Evolutionary conservation across 2,329 filamentous ascomycete species (phyloP).

Genomic region (Arthrobotrys entomopaga): DNA sequence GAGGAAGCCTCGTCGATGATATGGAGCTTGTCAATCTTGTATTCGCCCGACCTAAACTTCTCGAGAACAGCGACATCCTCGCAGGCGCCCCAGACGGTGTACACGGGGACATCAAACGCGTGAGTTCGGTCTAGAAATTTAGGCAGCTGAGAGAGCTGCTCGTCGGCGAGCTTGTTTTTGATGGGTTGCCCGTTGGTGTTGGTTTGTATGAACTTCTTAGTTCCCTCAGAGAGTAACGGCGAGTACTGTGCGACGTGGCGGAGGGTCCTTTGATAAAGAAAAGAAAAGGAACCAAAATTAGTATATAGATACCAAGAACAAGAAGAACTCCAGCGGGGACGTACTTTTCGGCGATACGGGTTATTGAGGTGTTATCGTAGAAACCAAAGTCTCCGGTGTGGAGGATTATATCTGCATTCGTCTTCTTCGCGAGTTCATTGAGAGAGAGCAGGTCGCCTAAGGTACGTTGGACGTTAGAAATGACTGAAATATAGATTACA

Average conservation of each 20-base stretch:
- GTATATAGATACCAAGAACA: constrained; percentile 25
- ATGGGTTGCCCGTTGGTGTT: constrained; percentile 60
- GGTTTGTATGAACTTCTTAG: constrained; percentile 74
- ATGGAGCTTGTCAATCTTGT: constrained; percentile 96
- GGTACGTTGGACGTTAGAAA: constrained; percentile 24
- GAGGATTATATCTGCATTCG: constrained; percentile 95
- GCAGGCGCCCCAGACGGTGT: constrained; percentile 98
- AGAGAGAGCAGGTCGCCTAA: constrained; percentile 92
- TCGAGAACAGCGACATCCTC: constrained; percentile 97
- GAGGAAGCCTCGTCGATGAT: constrained; percentile 99
- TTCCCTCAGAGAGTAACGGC: constrained; percentile 82
- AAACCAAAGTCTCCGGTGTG: constrained; percentile 99
- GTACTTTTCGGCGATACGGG: constrained; percentile 98
- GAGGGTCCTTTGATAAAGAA: constrained; percentile 74
- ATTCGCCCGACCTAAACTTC: constrained; percentile 96
- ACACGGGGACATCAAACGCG: constrained; percentile 94
- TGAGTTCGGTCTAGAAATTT: constrained; percentile 87
- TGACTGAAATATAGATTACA: constrained; percentile 23
- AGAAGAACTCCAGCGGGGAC: constrained; percentile 60
- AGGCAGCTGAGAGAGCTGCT: constrained; percentile 83
- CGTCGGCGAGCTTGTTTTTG: constrained; percentile 74
- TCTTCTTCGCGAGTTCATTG: constrained; percentile 94
- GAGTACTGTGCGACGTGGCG: constrained; percentile 99
- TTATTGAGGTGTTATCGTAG: constrained; percentile 94
- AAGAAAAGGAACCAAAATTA: constrained; percentile 22